phyloP scores from a whole-genome alignment of 1,284 basidiomycete species.

The Fomitiporia mediterranea region DNA sequence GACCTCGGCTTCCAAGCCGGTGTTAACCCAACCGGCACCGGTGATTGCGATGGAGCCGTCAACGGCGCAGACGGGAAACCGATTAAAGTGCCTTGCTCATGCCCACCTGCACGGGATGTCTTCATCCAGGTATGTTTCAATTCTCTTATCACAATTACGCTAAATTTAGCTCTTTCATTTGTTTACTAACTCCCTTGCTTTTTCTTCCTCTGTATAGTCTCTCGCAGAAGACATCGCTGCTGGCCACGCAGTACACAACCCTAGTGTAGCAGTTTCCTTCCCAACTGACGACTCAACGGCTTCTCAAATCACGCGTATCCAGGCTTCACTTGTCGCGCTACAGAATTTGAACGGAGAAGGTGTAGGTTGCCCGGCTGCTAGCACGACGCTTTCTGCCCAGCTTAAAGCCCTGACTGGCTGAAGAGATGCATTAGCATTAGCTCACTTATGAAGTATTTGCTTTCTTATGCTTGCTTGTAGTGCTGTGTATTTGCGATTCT shows the following conservation, averaged over 20 bases:
- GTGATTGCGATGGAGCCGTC: slow-evolving; percentile 34
- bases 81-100: slow-evolving; percentile 37
- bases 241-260: slow-evolving; percentile 30
- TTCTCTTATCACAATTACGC: neutral
- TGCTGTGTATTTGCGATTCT: neutral
- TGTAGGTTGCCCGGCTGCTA: slow-evolving; percentile 35
- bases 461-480: neutral
- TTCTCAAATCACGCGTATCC: slow-evolving; percentile 23
- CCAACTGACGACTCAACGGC: slow-evolving; percentile 23
- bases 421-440: neutral
- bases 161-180: neutral
- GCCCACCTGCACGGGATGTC: slow-evolving; percentile 33
- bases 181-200: neutral
- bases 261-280: slow-evolving; percentile 25
- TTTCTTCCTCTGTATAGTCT: slow-evolving; percentile 6
- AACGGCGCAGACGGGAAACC: slow-evolving; percentile 30
- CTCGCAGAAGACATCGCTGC: slow-evolving; percentile 26
- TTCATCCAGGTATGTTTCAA: slow-evolving; percentile 30
- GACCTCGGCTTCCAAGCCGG: slow-evolving; percentile 26
- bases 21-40: slow-evolving; percentile 28
- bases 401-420: slow-evolving; percentile 29
- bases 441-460: neutral
- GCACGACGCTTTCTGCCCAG: slow-evolving; percentile 35
- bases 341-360: slow-evolving; percentile 40
- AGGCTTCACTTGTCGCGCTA: slow-evolving; percentile 27